Conservation (phyloP, 345 rosid species). For the Pistacia vera region DNA sequence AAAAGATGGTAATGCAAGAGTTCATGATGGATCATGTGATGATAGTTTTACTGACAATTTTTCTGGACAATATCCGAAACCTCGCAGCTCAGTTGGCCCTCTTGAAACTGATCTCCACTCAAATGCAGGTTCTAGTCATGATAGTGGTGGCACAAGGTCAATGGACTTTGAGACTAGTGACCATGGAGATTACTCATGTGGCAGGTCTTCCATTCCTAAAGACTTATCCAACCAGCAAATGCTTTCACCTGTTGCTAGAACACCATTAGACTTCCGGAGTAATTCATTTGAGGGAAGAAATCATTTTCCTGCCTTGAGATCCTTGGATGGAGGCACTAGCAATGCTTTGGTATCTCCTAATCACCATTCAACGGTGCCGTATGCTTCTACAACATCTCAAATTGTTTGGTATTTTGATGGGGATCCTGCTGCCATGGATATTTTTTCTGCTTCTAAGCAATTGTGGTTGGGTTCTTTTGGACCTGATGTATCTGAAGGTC, state of each 20-base stretch:
- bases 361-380: conserved; percentile 43
- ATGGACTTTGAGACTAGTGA: conserved; percentile 70
- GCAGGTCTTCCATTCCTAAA: conserved; percentile 65
- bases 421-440: conserved; percentile 70
- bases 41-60: conserved; percentile 28
- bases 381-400: conserved; percentile 49
- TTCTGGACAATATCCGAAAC: conserved; percentile 43
- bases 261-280: conserved; percentile 55
- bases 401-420: conserved; percentile 79
- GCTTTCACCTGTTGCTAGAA: conserved; percentile 66
- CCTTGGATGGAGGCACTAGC: conserved; percentile 30
- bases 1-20: conserved; percentile 29
- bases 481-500: conserved; percentile 78
- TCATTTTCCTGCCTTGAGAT: conserved; percentile 40
- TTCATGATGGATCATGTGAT: conserved; percentile 25
- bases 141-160: conserved; percentile 63
- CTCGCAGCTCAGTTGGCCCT: conserved; percentile 31
- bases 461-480: conserved; percentile 85
- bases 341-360: conserved; percentile 60
- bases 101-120: conserved; percentile 46
- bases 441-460: conserved; percentile 84
- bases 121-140: conserved; percentile 56
- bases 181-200: conserved; percentile 59
- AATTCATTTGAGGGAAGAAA: conserved; percentile 70
- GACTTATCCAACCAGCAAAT: conserved; percentile 56